phyloP scores from a whole-genome alignment of 306 rosid species.

The Ormosia emarginata region DNA sequence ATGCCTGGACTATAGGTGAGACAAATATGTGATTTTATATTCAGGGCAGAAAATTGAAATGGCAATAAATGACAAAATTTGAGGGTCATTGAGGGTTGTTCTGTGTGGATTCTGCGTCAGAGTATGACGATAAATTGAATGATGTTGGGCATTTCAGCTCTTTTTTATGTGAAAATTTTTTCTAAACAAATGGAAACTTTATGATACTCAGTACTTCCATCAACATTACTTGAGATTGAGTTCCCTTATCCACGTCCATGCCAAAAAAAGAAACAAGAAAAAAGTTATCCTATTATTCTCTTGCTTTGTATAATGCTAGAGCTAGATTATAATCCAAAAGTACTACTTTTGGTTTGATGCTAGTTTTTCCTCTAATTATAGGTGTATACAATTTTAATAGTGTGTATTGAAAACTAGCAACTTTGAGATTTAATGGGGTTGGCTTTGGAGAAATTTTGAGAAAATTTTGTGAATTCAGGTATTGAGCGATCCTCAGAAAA shows the following conservation, averaged over 20 bases:
- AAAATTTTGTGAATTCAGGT: slow-evolving; percentile 51
- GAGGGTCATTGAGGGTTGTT: neutral
- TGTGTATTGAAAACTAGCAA: neutral
- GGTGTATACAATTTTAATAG: neutral
- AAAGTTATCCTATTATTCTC: neutral
- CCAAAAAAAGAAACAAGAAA: no score
- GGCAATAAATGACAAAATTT: neutral
- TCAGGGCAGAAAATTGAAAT: neutral
- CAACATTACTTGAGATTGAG: neutral
- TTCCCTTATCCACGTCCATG: no score
- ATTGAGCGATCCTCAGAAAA: slow-evolving; percentile 83
- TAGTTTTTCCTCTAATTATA: neutral
- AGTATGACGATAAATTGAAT: neutral
- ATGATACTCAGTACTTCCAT: neutral
- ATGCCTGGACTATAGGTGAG: neutral
- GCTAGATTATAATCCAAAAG: neutral
- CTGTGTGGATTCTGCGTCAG: neutral
- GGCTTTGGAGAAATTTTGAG: neutral
- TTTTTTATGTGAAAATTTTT: neutral
- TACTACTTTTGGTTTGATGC: neutral
- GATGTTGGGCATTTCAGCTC: neutral
- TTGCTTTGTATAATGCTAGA: neutral
- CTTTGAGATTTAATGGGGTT: neutral
- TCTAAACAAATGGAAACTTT: neutral
- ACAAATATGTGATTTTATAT: neutral